A percentile compares a stretch with the other conserved stretches of the same genome.
These are phyloP conservation scores for Eimeria praecox DNA, from an alignment of 169 alveolate species.

Conservation along the genomic window DNA sequence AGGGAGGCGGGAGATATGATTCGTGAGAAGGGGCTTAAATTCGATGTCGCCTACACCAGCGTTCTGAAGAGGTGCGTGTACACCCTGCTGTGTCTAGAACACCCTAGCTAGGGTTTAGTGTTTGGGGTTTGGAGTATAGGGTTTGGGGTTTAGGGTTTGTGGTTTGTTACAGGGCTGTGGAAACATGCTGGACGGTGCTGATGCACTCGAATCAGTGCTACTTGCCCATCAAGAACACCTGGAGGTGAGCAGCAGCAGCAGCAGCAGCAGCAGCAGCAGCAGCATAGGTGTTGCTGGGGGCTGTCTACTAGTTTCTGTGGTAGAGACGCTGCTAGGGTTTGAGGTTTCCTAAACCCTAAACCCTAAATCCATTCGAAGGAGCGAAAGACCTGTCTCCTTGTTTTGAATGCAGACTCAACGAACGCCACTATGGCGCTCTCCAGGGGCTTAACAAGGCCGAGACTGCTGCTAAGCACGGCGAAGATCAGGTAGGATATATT, in stretches of 20 bases:
- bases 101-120: slow-evolving; percentile 13
- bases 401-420: slow-evolving; percentile 92
- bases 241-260: slow-evolving; percentile 87
- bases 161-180: slow-evolving; percentile 55
- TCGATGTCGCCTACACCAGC: slow-evolving; percentile 98
- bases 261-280: neutral
- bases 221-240: slow-evolving; percentile 94
- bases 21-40: slow-evolving; percentile 91
- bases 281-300: neutral
- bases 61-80: slow-evolving; percentile 96
- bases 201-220: slow-evolving; percentile 94
- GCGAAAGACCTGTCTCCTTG: neutral
- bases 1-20: slow-evolving; percentile 96
- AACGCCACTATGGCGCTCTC: slow-evolving; percentile 98
- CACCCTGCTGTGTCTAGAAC: neutral
- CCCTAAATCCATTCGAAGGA: neutral
- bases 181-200: slow-evolving; percentile 94
- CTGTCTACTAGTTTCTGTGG: neutral
- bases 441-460: slow-evolving; percentile 98
- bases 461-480: slow-evolving; percentile 98
- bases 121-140: slow-evolving; percentile 22
- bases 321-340: neutral
- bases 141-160: slow-evolving; percentile 23
- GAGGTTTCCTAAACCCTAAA: neutral
- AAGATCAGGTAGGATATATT: slow-evolving; percentile 95